A percentile compares a stretch with the other conserved stretches of the same genome.
phyloP scores from a whole-genome alignment of 768 basidiomycete species.

The Leccinum boreale region DNA sequence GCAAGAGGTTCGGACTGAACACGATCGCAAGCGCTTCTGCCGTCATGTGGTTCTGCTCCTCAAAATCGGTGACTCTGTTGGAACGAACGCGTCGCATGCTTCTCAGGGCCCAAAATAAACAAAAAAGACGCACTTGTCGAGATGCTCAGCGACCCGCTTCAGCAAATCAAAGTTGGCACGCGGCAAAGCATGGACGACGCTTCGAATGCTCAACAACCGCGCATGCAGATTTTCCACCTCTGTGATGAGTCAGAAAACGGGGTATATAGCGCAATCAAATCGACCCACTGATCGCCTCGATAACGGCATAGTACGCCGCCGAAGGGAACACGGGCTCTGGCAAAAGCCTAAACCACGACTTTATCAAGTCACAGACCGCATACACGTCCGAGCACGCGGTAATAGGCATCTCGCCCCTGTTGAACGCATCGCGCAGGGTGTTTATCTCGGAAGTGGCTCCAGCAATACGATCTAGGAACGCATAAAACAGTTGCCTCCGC shows the following conservation, averaged over 20 bases:
- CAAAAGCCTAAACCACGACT: constrained; percentile 81
- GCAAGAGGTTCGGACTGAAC: constrained; percentile 77
- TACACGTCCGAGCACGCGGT: constrained; percentile 66
- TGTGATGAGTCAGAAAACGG: constrained; percentile 27
- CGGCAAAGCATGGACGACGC: constrained; percentile 67
- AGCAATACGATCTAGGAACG: constrained; percentile 68
- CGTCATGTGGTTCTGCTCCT: constrained; percentile 89
- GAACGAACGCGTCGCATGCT: not conserved
- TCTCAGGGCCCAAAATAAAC: not conserved
- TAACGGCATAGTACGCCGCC: constrained; percentile 61
- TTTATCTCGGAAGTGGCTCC: constrained; percentile 72
- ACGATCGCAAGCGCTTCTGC: constrained; percentile 82
- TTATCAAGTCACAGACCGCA: constrained; percentile 79
- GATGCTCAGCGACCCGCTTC: constrained; percentile 74
- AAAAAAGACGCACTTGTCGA: constrained; percentile 56
- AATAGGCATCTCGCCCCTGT: constrained; percentile 67
- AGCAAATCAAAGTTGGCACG: constrained; percentile 75
- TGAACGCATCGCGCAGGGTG: constrained; percentile 69
- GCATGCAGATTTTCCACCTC: constrained; percentile 69
- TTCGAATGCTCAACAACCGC: constrained; percentile 60
- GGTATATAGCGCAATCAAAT: not conserved
- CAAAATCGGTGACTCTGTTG: constrained; percentile 77
- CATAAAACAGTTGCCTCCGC: not conserved
- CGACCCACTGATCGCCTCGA: constrained; percentile 65
- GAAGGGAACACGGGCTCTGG: constrained; percentile 80